Percentiles rank a stretch among this genome's conserved stretches.
Conservation (phyloP, 2,329 filamentous ascomycete genomes). For the Pestalotiopsis sp. region DNA sequence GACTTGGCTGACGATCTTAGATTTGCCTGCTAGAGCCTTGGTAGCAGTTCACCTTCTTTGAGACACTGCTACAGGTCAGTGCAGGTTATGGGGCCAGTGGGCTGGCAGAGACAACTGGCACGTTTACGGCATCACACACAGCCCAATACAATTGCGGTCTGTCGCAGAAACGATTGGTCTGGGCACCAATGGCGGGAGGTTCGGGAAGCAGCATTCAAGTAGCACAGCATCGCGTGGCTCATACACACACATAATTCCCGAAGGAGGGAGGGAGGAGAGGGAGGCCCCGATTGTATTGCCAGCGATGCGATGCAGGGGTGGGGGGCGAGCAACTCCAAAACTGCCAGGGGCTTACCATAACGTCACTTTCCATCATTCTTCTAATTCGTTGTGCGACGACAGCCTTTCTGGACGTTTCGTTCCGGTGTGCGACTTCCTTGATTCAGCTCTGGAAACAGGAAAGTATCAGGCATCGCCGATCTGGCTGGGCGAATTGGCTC, state of each 20-base stretch:
- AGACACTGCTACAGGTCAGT: not conserved
- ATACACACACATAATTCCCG: not conserved
- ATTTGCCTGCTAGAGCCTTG: no score
- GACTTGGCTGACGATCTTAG: not conserved
- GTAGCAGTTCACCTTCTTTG: not conserved
- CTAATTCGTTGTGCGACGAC: not conserved
- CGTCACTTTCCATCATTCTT: not conserved
- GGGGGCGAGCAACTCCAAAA: not conserved
- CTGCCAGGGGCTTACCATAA: not conserved
- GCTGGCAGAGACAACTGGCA: not conserved
- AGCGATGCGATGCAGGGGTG: not conserved
- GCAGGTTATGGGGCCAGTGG: not conserved
- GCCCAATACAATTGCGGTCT: not conserved
- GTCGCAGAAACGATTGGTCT: not conserved
- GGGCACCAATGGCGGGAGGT: not conserved
- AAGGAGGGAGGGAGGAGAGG: not conserved
- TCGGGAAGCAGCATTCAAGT: not conserved
- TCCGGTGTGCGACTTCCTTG: not conserved
- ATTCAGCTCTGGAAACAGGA: not conserved
- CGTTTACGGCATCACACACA: not conserved
- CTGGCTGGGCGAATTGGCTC: not conserved
- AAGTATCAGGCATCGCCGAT: not conserved
- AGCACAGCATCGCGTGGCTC: not conserved
- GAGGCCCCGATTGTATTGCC: no score
- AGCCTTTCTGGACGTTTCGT: not conserved